Evolutionary conservation across 352 stramenopile species (phyloP).

Genomic region (Sclerospora graminicola): DNA sequence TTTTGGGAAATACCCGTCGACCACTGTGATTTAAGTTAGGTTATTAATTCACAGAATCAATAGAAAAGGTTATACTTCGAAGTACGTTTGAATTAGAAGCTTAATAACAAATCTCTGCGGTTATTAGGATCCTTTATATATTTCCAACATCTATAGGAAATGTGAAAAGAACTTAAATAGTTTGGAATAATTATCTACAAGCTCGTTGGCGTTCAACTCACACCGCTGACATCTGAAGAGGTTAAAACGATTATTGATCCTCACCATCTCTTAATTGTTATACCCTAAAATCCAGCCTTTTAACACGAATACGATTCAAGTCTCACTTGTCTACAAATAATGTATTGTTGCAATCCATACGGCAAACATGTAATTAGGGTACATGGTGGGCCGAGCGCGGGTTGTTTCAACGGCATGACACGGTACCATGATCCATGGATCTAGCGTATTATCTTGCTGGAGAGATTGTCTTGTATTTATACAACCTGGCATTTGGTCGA

Average conservation of each 20-base stretch:
- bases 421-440: conserved; percentile 88
- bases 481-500: conserved; percentile 89
- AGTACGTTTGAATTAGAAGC: too few relatives aligned
- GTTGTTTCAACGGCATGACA: conserved; percentile 81
- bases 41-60: too few relatives aligned
- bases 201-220: conserved; percentile 17
- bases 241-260: conserved; percentile 7
- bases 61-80: too few relatives aligned
- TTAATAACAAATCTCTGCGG: too few relatives aligned
- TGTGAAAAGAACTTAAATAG: too few relatives aligned
- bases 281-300: conserved; percentile 80
- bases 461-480: too few relatives aligned
- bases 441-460: conserved; percentile 90
- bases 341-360: conserved; percentile 84
- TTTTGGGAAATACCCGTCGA: too few relatives aligned
- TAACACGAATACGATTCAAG: conserved; percentile 65
- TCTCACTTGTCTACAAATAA: conserved; percentile 72
- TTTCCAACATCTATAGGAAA: too few relatives aligned
- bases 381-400: conserved; percentile 88
- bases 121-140: too few relatives aligned
- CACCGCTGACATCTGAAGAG: conserved; percentile 19
- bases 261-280: conserved; percentile 44
- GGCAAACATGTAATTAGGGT: conserved; percentile 90
- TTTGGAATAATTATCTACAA: conserved; percentile 8
- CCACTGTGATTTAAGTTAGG: too few relatives aligned